A percentile compares a stretch with the other conserved stretches of the same genome.
phyloP scores from a whole-genome alignment of 805 yeast species.

The Yamadazyma sp. region DNA sequence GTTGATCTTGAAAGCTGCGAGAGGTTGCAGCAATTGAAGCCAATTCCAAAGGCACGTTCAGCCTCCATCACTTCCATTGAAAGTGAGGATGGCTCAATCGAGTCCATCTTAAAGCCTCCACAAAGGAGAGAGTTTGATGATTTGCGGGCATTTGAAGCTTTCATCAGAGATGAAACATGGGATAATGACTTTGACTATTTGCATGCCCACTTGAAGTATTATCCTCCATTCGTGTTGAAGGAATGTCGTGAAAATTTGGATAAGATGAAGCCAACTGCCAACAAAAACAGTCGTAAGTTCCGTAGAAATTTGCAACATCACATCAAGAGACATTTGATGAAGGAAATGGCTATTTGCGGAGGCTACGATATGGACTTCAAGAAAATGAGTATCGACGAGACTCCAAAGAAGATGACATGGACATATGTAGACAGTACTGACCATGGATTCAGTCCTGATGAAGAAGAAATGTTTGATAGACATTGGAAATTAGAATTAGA shows the following conservation, averaged over 20 bases:
- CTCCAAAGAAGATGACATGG: conserved; percentile 57
- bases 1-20: conserved; percentile 41
- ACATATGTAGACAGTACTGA: conserved; percentile 57
- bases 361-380: conserved; percentile 57
- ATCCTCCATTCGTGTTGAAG: conserved; percentile 71
- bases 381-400: conserved; percentile 47
- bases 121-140: conserved; percentile 57
- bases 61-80: conserved; percentile 42
- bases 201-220: conserved; percentile 64
- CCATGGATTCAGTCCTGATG: conserved; percentile 52
- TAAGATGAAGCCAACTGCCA: conserved; percentile 68
- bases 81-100: conserved; percentile 28
- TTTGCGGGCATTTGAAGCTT: conserved; percentile 59
- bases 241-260: conserved; percentile 70
- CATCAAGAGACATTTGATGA: conserved; percentile 65
- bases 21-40: conserved; percentile 36
- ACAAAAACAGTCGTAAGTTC: conserved; percentile 69
- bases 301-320: conserved; percentile 76
- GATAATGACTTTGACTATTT: conserved; percentile 71
- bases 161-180: conserved; percentile 69
- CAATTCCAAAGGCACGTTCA: conserved; percentile 39
- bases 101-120: conserved; percentile 37
- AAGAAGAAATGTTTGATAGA: conserved; percentile 46
- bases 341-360: conserved; percentile 62
- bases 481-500: conserved; percentile 66